A percentile compares a stretch with the other conserved stretches of the same genome.
Conservation (phyloP, 2,329 filamentous ascomycete genomes). For the Chaetoscypha palmicola region DNA sequence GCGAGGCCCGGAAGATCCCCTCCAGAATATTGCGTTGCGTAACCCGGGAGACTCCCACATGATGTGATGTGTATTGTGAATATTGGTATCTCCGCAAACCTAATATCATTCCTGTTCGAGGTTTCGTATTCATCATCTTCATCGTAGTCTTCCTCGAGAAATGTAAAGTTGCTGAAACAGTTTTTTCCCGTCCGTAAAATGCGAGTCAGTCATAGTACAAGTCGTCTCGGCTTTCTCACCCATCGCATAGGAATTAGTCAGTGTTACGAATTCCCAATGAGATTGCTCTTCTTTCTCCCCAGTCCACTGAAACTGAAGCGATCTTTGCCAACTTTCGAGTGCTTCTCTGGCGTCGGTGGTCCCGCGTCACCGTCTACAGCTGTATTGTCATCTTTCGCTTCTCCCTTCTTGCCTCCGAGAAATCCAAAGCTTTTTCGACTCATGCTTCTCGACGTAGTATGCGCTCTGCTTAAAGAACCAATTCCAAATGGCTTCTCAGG, state of each 20-base stretch:
- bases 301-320: constrained; percentile 61
- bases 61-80: neutral
- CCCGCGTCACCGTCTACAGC: constrained; percentile 24
- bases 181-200: constrained; percentile 6
- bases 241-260: too few relatives aligned
- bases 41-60: too few relatives aligned
- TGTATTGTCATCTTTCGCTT: constrained; percentile 17
- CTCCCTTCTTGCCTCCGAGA: constrained; percentile 44
- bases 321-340: constrained; percentile 47
- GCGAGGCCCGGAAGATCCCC: too few relatives aligned
- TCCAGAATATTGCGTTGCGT: too few relatives aligned
- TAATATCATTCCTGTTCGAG: neutral
- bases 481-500: constrained; percentile 36
- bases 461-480: constrained; percentile 42
- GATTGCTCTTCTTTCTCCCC: constrained; percentile 64
- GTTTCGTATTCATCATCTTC: constrained; percentile 1
- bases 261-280: too few relatives aligned
- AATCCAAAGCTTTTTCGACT: constrained; percentile 67
- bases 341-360: constrained; percentile 34
- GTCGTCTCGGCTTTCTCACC: too few relatives aligned
- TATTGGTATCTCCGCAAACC: constrained; percentile 7
- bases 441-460: constrained; percentile 70
- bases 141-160: neutral
- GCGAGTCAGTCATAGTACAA: constrained; percentile 14
- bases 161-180: neutral